These are phyloP conservation scores for Xylariaceae sp. DNA, from an alignment of 2,329 filamentous ascomycete genomes.

Conservation along the genomic window DNA sequence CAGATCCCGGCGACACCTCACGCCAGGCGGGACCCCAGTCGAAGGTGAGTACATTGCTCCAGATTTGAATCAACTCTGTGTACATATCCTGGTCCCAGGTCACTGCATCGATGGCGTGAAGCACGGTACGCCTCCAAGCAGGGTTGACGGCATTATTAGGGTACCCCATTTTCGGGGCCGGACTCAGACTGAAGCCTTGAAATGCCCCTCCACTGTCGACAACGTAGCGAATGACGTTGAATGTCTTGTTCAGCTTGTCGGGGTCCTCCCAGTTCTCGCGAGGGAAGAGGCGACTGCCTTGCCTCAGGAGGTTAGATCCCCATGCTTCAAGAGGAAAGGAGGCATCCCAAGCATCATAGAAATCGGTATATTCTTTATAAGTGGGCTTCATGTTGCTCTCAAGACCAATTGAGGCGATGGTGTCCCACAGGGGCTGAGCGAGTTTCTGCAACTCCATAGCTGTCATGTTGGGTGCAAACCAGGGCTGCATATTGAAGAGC, in stretches of 20 bases:
- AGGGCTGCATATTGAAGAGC: conserved; percentile 25
- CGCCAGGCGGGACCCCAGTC: not conserved
- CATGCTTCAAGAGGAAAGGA: not conserved
- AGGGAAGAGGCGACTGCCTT: not conserved
- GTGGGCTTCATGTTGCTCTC: not conserved
- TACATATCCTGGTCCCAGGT: conserved; percentile 17
- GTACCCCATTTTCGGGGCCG: not conserved
- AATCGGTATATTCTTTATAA: not conserved
- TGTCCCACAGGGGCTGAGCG: conserved; percentile 27
- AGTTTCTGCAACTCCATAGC: conserved; percentile 19
- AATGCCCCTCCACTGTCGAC: not conserved
- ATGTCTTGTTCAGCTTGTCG: not conserved
- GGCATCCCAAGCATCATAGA: not conserved
- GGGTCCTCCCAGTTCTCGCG: not conserved
- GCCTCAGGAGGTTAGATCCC: not conserved
- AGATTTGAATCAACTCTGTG: conserved; percentile 10
- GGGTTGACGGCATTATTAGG: not conserved
- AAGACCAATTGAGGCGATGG: not conserved
- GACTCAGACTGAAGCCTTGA: not conserved
- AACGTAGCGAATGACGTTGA: not conserved
- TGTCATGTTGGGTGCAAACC: conserved; percentile 28
- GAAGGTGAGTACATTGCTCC: not conserved
- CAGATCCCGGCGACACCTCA: conserved; percentile 13
- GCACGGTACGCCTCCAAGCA: conserved; percentile 5
- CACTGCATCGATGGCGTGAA: not conserved